Percentiles rank a stretch among this genome's conserved stretches.
Evolutionary conservation across 1,284 basidiomycete genomes (phyloP).

Genomic region (Cutaneotrichosporon arboriforme): DNA sequence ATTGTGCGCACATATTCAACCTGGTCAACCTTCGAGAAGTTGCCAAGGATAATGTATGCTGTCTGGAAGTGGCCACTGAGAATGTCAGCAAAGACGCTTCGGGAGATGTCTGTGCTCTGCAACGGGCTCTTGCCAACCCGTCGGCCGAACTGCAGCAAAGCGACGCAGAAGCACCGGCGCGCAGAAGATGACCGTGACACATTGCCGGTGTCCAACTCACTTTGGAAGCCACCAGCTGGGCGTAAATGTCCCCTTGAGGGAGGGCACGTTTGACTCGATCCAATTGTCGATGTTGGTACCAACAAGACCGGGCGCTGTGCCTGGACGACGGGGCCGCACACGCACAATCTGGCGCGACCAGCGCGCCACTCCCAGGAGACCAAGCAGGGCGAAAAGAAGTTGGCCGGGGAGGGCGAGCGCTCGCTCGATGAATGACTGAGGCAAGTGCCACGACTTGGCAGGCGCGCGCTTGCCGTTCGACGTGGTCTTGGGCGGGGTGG

Average conservation of each 20-base stretch:
- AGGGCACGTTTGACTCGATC: constrained; percentile 39
- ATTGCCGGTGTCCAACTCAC: constrained; percentile 29
- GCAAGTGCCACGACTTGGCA: constrained; percentile 2
- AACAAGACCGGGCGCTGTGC: neutral
- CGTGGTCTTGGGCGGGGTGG: too few relatives aligned
- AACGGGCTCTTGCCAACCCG: too few relatives aligned
- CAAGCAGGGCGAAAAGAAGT: constrained; percentile 29
- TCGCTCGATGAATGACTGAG: constrained; percentile 7
- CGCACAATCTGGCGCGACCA: constrained; percentile 41
- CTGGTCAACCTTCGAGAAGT: constrained; percentile 65
- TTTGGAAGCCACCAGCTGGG: constrained; percentile 49
- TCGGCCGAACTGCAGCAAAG: too few relatives aligned
- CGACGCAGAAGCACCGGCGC: too few relatives aligned
- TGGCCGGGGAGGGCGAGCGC: constrained; percentile 21
- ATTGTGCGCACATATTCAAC: constrained; percentile 64
- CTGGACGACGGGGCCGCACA: constrained; percentile 18
- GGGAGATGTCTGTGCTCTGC: too few relatives aligned
- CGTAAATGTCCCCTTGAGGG: constrained; percentile 41
- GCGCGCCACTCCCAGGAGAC: constrained; percentile 35
- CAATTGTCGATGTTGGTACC: constrained; percentile 24
- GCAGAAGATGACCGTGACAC: too few relatives aligned
- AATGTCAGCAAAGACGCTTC: neutral
- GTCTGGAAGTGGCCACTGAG: constrained; percentile 51
- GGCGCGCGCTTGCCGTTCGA: too few relatives aligned
- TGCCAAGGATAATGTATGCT: constrained; percentile 47